Evolutionary conservation across 2,329 filamentous ascomycete genomes (phyloP).

Genomic region (Aspergillus awamori): DNA sequence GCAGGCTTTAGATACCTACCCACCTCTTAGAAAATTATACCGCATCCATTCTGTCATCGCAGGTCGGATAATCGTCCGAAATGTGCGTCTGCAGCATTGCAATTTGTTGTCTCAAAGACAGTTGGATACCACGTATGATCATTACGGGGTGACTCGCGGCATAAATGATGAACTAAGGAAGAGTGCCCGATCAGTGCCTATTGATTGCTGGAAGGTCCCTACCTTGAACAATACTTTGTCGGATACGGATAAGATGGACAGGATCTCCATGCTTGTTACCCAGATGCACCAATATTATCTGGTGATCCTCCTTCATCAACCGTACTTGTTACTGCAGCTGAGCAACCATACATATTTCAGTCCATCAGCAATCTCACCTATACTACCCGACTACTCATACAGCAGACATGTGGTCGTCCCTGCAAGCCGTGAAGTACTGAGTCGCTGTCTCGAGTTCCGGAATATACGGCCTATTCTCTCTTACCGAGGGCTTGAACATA

Average conservation of each 20-base stretch:
- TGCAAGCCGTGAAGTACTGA: constrained; percentile 1
- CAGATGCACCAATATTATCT: constrained; percentile 9
- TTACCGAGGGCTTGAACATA: not conserved
- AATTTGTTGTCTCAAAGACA: not conserved
- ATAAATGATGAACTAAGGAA: not conserved
- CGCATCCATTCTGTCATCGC: not conserved
- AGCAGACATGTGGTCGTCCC: not conserved
- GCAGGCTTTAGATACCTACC: not conserved
- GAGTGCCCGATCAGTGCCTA: not conserved
- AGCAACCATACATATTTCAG: not conserved
- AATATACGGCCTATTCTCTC: constrained; percentile 1
- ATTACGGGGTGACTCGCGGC: not conserved
- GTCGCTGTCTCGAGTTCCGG: constrained; percentile 1
- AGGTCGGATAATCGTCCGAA: not conserved
- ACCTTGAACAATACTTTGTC: not conserved
- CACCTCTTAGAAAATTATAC: not conserved
- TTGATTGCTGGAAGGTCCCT: not conserved
- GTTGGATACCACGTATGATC: not conserved
- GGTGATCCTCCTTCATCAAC: not conserved
- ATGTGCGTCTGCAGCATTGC: not conserved
- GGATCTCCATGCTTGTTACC: not conserved
- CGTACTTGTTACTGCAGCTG: not conserved
- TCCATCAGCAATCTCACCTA: accelerated
- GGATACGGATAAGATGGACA: constrained; percentile 2
- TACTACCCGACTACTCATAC: not conserved